Evolutionary conservation across 129 eudicot species (phyloP).

Genomic region (Lonicera japonica): DNA sequence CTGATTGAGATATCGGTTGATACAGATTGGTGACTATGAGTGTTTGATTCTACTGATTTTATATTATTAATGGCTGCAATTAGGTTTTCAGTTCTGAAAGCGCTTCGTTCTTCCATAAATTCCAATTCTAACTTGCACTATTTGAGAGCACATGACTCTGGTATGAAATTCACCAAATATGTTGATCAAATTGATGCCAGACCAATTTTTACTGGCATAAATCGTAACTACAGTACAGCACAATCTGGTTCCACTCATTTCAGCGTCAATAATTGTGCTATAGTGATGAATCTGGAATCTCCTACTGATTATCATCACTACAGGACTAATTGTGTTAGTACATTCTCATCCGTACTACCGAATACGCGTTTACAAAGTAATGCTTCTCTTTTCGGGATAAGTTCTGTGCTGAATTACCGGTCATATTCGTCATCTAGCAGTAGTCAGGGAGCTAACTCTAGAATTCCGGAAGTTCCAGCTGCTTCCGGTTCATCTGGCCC

Average conservation of each 20-base stretch:
- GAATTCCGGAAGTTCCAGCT: conserved; percentile 22
- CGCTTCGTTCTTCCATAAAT: conserved; percentile 11
- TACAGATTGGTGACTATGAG: not conserved
- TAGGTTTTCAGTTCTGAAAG: conserved; percentile 38
- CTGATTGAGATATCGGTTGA: not conserved
- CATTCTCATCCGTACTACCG: conserved; percentile 11
- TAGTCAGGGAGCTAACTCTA: conserved; percentile 27
- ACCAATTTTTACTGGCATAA: conserved; percentile 24
- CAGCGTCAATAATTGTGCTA: conserved; percentile 2
- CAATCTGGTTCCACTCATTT: not conserved
- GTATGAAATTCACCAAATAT: conserved; percentile 13
- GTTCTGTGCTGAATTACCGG: conserved; percentile 32
- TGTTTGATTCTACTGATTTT: conserved; percentile 19
- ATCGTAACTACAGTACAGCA: conserved; percentile 8
- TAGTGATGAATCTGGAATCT: conserved; percentile 13
- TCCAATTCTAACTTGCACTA: too few species aligned
- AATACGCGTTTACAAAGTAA: conserved; percentile 12
- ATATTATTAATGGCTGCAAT: conserved; percentile 39
- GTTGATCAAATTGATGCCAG: conserved; percentile 24
- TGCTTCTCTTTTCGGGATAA: conserved; percentile 27
- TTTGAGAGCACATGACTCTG: conserved; percentile 9
- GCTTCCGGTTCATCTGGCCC: conserved; percentile 30
- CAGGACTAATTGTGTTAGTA: conserved; percentile 21
- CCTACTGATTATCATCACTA: not conserved
- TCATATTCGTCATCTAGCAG: conserved; percentile 41